Conservation (phyloP, 768 basidiomycete genomes). For the Sistotremastrum niveocremeum region DNA sequence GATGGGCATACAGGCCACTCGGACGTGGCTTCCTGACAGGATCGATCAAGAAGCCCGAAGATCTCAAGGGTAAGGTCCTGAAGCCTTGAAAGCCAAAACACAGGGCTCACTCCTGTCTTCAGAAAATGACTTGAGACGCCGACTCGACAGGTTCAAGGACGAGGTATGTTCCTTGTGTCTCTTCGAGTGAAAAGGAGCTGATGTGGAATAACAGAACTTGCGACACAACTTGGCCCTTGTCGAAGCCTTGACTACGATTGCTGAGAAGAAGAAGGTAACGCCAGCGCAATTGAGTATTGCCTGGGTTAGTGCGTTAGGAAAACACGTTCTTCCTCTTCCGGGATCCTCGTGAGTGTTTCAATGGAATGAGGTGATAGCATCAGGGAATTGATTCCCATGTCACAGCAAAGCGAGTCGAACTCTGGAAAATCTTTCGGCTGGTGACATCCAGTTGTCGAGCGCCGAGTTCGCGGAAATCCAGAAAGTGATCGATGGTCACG, state of each 20-base stretch:
- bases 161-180: constrained; percentile 17
- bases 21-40: constrained; percentile 43
- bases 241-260: constrained; percentile 26
- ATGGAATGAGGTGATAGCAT: no score
- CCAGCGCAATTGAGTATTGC: constrained; percentile 26
- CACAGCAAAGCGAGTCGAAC: constrained; percentile 26
- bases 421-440: constrained; percentile 31
- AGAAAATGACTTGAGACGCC: constrained; percentile 28
- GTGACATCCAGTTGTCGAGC: constrained; percentile 26
- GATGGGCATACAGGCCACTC: constrained; percentile 27
- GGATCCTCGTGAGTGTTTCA: constrained; percentile 25
- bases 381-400: no score
- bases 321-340: constrained; percentile 34
- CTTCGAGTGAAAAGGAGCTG: constrained; percentile 3
- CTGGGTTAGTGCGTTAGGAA: constrained; percentile 27
- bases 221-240: constrained; percentile 29
- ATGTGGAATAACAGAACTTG: constrained; percentile 18
- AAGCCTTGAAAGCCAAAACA: background rate
- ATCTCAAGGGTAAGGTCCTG: constrained; percentile 18
- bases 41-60: constrained; percentile 26
- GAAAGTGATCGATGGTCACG: constrained; percentile 19
- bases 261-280: constrained; percentile 27
- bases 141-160: constrained; percentile 30
- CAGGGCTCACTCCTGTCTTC: constrained; percentile 3
- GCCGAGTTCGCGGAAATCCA: constrained; percentile 30